Evolutionary conservation across 2,329 filamentous ascomycete genomes (phyloP), one percentile per base, ranked within the genome.

Genomic region (Cercospora berteroae): DNA sequence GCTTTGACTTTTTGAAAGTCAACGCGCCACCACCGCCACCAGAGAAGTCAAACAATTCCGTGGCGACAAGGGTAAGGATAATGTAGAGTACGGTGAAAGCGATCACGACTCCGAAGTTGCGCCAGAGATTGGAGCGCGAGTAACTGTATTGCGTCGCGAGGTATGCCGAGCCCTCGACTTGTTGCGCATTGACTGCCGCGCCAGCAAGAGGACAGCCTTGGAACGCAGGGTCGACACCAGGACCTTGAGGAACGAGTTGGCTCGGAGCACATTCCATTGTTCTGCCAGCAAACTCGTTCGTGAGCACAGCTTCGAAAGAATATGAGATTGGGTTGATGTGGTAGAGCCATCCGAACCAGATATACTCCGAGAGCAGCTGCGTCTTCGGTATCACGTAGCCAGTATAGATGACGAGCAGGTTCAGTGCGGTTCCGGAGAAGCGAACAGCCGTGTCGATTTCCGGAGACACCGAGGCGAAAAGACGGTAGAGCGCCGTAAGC

Each of bases 81-180:
- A 96, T 86, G 74, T 94, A 96, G 5, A 93, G 84, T 0, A 92
- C 82, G 1, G 88, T 86, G 71, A 92, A 95, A 0, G 89, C 91
- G 71, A 94, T 88, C 1, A 95, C 79, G 3, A 94, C 88, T 33
- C 90, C 91, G 74, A 91, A 93, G 76, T 94, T 93, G 3, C 91
- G 87, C 83, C 88, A 90, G 0, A 90, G 77, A 73, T 90, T 83
- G 27, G 79, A 80, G 18, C 87, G 80, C 0, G 83, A 83, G 72
- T 89, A 89, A 55, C 84, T 80, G 77, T 86, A 90, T 7, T 83
- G 83, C 0, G 82, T 81, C 9, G 80, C 71, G 2, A 90, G 75
- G 72, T 90, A 91, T 23, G 79, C 79, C 1, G 81, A 75, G 36
- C 88, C 88, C 33, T 82, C 73, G 12, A 90, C 84, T 3, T 76